Conservation (phyloP, 2,329 filamentous ascomycete species). For the Exophiala aquamarina region DNA sequence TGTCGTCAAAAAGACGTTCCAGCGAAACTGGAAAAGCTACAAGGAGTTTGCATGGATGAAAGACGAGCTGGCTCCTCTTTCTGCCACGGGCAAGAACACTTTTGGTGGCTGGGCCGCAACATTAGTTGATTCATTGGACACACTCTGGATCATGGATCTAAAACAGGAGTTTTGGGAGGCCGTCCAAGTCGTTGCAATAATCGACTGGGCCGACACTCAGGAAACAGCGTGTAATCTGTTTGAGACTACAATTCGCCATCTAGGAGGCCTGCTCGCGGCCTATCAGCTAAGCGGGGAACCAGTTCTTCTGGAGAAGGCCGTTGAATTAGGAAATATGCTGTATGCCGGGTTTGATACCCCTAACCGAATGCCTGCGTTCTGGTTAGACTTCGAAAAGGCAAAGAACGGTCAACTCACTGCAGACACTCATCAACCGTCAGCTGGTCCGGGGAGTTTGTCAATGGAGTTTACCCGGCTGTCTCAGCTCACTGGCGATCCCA, state of each 20-base stretch:
- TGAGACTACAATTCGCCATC: conserved; percentile 53
- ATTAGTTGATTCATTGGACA: conserved; percentile 61
- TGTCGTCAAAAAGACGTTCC: background rate
- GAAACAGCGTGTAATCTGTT: conserved; percentile 44
- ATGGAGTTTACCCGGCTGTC: conserved; percentile 55
- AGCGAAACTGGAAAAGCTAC: background rate
- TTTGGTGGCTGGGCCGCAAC: conserved; percentile 53
- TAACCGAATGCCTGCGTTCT: conserved; percentile 30
- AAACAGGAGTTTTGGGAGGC: conserved; percentile 58
- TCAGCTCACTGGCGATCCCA: conserved; percentile 60
- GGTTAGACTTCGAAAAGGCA: conserved; percentile 33
- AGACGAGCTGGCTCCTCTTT: conserved; percentile 2
- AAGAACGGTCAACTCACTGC: conserved; percentile 5
- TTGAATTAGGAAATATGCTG: conserved; percentile 56
- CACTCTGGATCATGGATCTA: conserved; percentile 63
- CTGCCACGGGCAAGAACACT: background rate
- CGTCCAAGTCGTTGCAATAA: conserved; percentile 49
- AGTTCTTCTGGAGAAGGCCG: conserved; percentile 50
- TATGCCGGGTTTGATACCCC: conserved; percentile 43
- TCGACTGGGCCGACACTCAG: conserved; percentile 52
- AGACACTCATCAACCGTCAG: conserved; percentile 20
- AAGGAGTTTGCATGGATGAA: conserved; percentile 13
- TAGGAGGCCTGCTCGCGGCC: conserved; percentile 54
- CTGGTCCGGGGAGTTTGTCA: conserved; percentile 38
- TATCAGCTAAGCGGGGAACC: conserved; percentile 53